Evolutionary conservation across 345 rosid species (phyloP).

Genomic region (Corchorus capsularis): DNA sequence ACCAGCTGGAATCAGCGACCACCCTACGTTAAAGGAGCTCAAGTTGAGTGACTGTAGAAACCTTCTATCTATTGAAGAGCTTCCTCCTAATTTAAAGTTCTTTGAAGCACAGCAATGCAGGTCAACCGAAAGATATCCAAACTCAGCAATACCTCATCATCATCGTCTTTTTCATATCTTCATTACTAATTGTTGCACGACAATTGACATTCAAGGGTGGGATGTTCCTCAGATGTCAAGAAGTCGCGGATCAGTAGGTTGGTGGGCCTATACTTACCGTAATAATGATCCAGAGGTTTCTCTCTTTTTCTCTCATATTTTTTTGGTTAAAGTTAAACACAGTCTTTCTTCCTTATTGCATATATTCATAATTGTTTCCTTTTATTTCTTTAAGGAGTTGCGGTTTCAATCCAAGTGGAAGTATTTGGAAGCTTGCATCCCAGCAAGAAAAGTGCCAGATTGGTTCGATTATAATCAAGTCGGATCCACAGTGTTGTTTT

Average conservation of each 20-base stretch:
- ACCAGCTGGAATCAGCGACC: neutral
- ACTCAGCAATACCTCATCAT: neutral
- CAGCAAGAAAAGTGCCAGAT: neutral
- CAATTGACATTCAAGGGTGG: neutral
- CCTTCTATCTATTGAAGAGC: neutral
- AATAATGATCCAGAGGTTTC: neutral
- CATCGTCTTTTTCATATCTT: neutral
- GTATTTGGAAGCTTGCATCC: neutral
- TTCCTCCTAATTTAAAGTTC: neutral
- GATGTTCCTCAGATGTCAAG: neutral
- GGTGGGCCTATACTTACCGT: too few relatives aligned
- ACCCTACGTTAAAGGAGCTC: neutral
- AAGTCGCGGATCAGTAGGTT: too few relatives aligned
- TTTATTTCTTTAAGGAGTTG: neutral
- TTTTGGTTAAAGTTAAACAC: too few relatives aligned
- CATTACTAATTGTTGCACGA: neutral
- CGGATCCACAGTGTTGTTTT: neutral
- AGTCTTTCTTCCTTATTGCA: neutral
- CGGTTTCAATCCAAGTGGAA: rapidly evolving
- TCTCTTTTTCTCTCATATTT: neutral
- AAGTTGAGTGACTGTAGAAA: neutral
- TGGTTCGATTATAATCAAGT: neutral
- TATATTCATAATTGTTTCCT: neutral
- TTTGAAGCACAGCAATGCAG: neutral
- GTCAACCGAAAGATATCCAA: neutral